Evolutionary conservation across 148 eudicot genomes (phyloP), one percentile per base, ranked within the genome.

Genomic region (Fagopyrum esculentum): DNA sequence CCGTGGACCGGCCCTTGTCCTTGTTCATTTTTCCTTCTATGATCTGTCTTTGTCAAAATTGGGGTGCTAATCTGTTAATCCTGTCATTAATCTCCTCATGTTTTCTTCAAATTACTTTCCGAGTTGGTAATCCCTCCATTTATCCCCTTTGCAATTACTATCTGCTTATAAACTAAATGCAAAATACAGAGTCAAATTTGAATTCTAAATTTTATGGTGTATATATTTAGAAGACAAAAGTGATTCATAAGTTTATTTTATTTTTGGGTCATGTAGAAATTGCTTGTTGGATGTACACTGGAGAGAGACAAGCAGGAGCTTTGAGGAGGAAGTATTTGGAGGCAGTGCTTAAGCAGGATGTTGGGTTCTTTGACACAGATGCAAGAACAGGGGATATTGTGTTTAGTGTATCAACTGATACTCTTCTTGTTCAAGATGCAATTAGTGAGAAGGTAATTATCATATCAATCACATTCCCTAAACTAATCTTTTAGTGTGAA

Each of bases 301-400:
- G 99, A 7, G 99, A 96, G 81, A 92, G 99, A 82, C 99, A 96
- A 84, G 94, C 84, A n/a, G 91, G 98, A 16, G 78, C 99, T 10
- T 29, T 96, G 78, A 89, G 98, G 79, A 89, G 86, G 87, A 92
- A 88, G 76, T 96, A 96, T 83, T 84, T 96, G 83, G 98, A 96
- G 77, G 93, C 99, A 6, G 99, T 92, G 51, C 80, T 96, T 82
- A 92, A 88, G 72, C 99, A 96, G 54, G 99, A 96, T 74, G 99
- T 96, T 54, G 97, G 99, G 30, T 96, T 96, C 85, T 96, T 90
- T 77, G 99, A 96, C 47, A 96, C 99, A 15, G 99, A 96, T 89
- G 99, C 98, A n/a, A 87, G 98, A 61, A 96, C 99, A 3, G 99
- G 99, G 10, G 99, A 96, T 85, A 90, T 96, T 78, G 99, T 96